Conservation (phyloP, 495 filamentous ascomycete species). For the Xylaria grammica region DNA sequence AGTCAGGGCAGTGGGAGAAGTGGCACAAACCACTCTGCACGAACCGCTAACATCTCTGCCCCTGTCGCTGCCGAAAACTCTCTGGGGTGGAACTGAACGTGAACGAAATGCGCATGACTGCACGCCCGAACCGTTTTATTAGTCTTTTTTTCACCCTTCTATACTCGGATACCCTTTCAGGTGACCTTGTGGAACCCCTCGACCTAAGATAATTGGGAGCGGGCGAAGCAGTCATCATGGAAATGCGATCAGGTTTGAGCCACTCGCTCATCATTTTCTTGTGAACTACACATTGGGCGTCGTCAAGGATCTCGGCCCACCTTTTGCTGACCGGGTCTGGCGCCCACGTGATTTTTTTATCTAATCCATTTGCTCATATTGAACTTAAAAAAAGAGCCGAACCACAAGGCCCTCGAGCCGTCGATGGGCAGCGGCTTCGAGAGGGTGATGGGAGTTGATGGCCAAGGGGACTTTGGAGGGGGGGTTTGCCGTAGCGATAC, state of each 20-base stretch:
- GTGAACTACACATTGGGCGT: conserved; percentile 42
- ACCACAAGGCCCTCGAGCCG: conserved; percentile 17
- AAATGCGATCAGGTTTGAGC: conserved; percentile 36
- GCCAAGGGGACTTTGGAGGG: conserved; percentile 31
- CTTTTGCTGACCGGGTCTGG: conserved; percentile 49
- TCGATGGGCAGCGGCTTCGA: conserved; percentile 32
- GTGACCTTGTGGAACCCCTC: conserved; percentile 32
- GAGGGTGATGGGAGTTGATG: conserved; percentile 28
- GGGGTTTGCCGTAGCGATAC: conserved; percentile 30
- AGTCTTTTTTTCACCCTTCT: conserved; percentile 39
- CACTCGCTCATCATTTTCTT: conserved; percentile 35
- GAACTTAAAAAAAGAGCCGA: conserved; percentile 21
- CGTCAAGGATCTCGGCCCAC: conserved; percentile 39
- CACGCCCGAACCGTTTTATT: conserved; percentile 37
- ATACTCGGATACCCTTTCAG: conserved; percentile 59
- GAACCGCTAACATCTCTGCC: conserved; percentile 72
- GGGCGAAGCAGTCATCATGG: conserved; percentile 29
- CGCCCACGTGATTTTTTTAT: conserved; percentile 41
- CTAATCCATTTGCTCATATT: conserved; percentile 46
- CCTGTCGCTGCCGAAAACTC: conserved; percentile 98
- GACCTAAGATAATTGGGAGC: conserved; percentile 27
- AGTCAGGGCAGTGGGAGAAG: conserved; percentile 74
- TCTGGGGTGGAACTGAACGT: conserved; percentile 89
- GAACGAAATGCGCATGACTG: conserved; percentile 26
- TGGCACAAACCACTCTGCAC: conserved; percentile 73